Evolutionary conservation across 768 basidiomycete genomes (phyloP), one percentile per base, ranked within the genome.

Genomic region (Sistotremastrum suecicum): DNA sequence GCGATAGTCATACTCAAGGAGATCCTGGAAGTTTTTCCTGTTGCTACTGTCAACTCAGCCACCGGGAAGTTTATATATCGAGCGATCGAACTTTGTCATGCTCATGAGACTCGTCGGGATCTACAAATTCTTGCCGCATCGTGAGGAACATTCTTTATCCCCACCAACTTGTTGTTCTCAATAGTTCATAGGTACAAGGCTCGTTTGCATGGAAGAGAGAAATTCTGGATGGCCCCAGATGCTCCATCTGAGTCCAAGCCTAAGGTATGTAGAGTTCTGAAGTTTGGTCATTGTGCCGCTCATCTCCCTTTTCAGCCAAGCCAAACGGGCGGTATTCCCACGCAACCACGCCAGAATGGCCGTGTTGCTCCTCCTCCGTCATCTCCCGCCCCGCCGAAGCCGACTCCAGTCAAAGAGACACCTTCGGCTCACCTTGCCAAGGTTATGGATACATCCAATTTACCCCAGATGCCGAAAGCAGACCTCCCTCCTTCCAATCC

Each of bases 1-100:
- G 75, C 88, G n/a, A 85, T 98, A 61, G 76, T 92, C 36, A 80
- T 99, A 31, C 69, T 95, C 51, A 88, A 91, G 56, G 88, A 95
- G 60, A 76, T 97, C 20, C 71, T 91, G 32, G 81, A 86, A 1
- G 82, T 87, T 42, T 95, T 95, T 64, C 94, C 94, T 30, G 57
- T 84, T 7, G 73, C 77, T 11, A 63, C 75, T 7, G 74, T 80
- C 34, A 58, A 63, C 36, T 64, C 64, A 39, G 72, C 69, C 45
- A 66, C 68, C 30, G 85, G 81, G 8, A 55, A 65, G 7, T 63
- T 60, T 37, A 69, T 89, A 39, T 72, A 79, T 52, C 60, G 59
- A 20, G 73, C 76, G 4, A 74, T 92, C 51, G 72, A 82, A 52
- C 68, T 69, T 31, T 74, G 87, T 51, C 54, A 87, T 20, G 77